Conservation (phyloP, 2,329 filamentous ascomycete genomes). For the Colletotrichum scovillei region DNA sequence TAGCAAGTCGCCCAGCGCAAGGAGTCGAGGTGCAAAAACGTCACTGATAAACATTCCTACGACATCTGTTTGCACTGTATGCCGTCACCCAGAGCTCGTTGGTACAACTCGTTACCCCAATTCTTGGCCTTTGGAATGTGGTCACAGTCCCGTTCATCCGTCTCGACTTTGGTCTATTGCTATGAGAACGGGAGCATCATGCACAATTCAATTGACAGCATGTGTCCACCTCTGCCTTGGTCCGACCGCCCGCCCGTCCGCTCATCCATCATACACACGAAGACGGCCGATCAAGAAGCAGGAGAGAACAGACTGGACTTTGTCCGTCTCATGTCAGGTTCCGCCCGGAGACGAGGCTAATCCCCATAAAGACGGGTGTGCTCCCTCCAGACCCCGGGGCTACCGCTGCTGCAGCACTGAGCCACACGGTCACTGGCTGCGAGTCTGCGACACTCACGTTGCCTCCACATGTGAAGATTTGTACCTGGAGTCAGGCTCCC, state of each 20-base stretch:
- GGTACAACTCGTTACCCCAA: neutral
- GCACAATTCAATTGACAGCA: slow-evolving; percentile 14
- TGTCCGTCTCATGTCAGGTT: neutral
- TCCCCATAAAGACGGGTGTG: slow-evolving; percentile 1
- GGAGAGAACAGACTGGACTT: slow-evolving; percentile 17
- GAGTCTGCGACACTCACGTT: neutral
- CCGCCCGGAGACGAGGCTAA: slow-evolving; percentile 17
- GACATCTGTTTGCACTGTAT: slow-evolving; percentile 1
- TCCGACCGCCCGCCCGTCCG: slow-evolving; percentile 9
- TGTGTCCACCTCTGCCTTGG: neutral
- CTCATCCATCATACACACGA: neutral
- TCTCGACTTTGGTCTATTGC: neutral
- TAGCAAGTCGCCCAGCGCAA: neutral
- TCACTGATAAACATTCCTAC: slow-evolving; percentile 6
- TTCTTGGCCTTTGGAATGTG: slow-evolving; percentile 12
- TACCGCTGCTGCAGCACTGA: slow-evolving; percentile 16
- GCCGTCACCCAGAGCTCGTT: slow-evolving; percentile 18
- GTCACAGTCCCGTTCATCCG: slow-evolving; percentile 2
- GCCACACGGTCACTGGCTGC: neutral
- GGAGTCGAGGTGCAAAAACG: neutral
- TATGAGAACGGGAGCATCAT: neutral
- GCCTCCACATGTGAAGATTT: slow-evolving; percentile 15
- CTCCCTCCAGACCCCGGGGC: slow-evolving; percentile 11
- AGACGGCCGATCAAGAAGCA: neutral
- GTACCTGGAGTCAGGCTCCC: neutral